Base-by-base conservation (phyloP, 352 stramenopile species). In the Globisporangium orthogonon region DNA sequence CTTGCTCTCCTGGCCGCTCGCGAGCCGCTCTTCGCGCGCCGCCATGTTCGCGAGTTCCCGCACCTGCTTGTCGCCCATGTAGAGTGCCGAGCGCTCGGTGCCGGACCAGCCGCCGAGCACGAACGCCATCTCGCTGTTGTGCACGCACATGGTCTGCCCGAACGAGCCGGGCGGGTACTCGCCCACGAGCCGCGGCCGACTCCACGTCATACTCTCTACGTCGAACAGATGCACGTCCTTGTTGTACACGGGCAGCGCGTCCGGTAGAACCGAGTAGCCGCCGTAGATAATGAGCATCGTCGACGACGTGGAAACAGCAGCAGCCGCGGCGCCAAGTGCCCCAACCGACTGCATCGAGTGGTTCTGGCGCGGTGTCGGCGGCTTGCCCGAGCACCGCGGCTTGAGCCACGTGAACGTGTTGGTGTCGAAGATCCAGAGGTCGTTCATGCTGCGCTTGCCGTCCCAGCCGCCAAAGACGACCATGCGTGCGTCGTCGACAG, bases 381-480 rank as follows among this genome's bases (percentile, higher is more conserved):
- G 43, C n/a, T 83, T 80, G 30, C 87, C 87, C 4, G 52, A 61
- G 43, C 75, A 83, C 49, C 85, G 75, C 4, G 84, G 79, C 57
- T 87, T 78, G 43, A 71, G 70, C 83, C 82, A 94, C 58, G 74
- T 87, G 71, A 92, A 89, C 33, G 66, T 69, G 52, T 63, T 63
- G 11, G 78, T 80, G 54, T 91, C 78, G 60, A 91, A 93, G 11
- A 58, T 50, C 83, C 83, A 93, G 18, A 90, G 62, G 45, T 93
- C 83, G 50, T 80, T 77, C 73, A 86, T 88, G 50, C 74, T 87
- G 55, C 78, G 77, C 52, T 78, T 74, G 35, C 83, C 78, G 60
- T 93, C 83, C 83, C 83, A 93, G n/a, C 91, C 91, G 50, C 91
- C 91, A 52, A 96, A 94, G 29, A 97, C 48, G 13, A 95, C 70